These are phyloP conservation scores for Saccharomycopsis synnaedendra DNA, from an alignment of 805 yeast species.

Conservation along the genomic window DNA sequence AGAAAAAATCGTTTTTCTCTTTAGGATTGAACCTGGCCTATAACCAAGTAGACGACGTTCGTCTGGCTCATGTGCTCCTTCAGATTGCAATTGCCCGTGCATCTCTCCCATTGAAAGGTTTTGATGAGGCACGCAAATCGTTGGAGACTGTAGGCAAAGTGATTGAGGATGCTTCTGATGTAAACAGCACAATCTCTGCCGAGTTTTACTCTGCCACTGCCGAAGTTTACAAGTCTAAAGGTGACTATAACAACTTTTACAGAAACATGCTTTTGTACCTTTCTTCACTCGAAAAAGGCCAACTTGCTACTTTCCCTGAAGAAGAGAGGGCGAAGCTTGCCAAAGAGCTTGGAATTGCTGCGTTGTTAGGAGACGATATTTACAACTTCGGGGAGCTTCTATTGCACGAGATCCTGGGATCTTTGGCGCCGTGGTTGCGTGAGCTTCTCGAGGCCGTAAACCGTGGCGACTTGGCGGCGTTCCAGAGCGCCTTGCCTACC, in stretches of 20 bases:
- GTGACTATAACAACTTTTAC: conserved; percentile 65
- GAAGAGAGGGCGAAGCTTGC: conserved; percentile 40
- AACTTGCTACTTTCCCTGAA: conserved; percentile 30
- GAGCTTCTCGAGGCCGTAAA: conserved; percentile 61
- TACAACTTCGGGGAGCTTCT: conserved; percentile 94
- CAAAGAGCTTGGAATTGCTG: conserved; percentile 73
- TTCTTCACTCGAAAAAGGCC: conserved; percentile 46
- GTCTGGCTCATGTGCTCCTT: conserved; percentile 13
- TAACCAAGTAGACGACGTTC: conserved; percentile 13
- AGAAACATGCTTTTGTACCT: conserved; percentile 71
- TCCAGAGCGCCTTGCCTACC: conserved; percentile 36
- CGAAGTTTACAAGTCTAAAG: conserved; percentile 58
- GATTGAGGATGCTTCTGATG: conserved; percentile 44
- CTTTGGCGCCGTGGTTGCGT: conserved; percentile 55
- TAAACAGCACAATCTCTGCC: conserved; percentile 57
- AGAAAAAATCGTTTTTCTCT: conserved; percentile 20
- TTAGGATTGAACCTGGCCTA: conserved; percentile 13
- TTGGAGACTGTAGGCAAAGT: conserved; percentile 49
- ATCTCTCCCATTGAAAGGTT: conserved; percentile 42
- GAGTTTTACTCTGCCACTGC: conserved; percentile 76
- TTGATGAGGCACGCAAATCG: conserved; percentile 52
- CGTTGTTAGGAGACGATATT: conserved; percentile 81
- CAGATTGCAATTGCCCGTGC: conserved; percentile 66
- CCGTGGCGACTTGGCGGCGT: conserved; percentile 61
- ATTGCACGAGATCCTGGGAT: conserved; percentile 69